Base-by-base conservation (phyloP, 2,329 filamentous ascomycete species). In the Ceratocystis huliohia region DNA sequence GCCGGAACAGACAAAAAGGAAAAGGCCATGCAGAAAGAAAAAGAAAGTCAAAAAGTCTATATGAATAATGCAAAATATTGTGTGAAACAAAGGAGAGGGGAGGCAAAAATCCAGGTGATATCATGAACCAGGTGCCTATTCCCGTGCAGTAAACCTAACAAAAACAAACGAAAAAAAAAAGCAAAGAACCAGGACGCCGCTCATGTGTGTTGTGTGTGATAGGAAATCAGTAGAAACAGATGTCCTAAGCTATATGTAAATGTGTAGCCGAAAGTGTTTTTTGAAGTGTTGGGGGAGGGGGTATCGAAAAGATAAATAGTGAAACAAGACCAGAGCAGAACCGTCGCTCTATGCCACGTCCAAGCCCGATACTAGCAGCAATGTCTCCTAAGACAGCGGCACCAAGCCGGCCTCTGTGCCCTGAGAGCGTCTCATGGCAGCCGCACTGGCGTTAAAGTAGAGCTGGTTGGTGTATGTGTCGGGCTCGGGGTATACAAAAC, bases 401-500 rank as follows among this genome's bases (percentile, higher is more conserved):
- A 77, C 76, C 69, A 78, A 70, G 66, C 75, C 75, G 20, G 87
- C 85, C 73, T 94, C 88, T 2, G 88, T 84, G 22, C 45, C 48
- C 13, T 61, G 53, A 17, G 62, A 33, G 46, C 7, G 74, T 82
- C 5, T 84, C 81, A 69, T 84, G 53, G 61, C 65, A 17, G 57
- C 65, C 84, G 45, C 82, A 22, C 63, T 46, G 13, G 68, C 80
- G 70, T 91, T 67, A 33, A 65, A 92, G 74, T 91, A 93, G 78
- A 91, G 84, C 71, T 88, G 84, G 63, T 83, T 81, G 45, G 82
- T 81, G 68, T 87, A 87, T 30, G 84, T 84, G 71, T 96, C 91
- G 0, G 90, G 88, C 71, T 96, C 95, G 6, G 88, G 85, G 73
- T 95, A 96, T 69, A 89, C 85, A 70, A 91, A 92, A 22, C 67